Percentiles rank a stretch among this genome's conserved stretches.
Evolutionary conservation across 2,329 filamentous ascomycete genomes (phyloP).

Genomic region (Alternaria gansuensis): DNA sequence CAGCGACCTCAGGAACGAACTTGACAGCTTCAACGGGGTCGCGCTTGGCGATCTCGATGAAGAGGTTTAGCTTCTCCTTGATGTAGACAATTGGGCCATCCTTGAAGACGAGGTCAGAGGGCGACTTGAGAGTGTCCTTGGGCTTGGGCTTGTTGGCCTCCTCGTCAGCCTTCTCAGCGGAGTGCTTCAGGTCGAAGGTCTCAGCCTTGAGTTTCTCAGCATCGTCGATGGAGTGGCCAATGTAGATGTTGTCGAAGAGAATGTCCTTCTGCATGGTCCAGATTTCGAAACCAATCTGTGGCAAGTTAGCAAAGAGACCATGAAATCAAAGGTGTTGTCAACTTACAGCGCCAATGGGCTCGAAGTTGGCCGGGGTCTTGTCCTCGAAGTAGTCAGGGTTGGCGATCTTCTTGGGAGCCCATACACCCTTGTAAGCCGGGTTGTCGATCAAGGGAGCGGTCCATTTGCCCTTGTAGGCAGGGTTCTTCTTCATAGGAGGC

Average conservation of each 20-base stretch:
- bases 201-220: slow-evolving; percentile 88
- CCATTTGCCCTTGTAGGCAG: slow-evolving; percentile 99
- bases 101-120: slow-evolving; percentile 82
- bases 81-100: slow-evolving; percentile 89
- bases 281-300: slow-evolving; percentile 94
- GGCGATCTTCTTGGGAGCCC: slow-evolving; percentile 93
- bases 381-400: slow-evolving; percentile 98
- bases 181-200: slow-evolving; percentile 88
- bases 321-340: slow-evolving; percentile 10
- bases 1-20: slow-evolving; percentile 91
- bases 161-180: slow-evolving; percentile 81
- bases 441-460: slow-evolving; percentile 91
- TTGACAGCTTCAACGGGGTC: slow-evolving; percentile 86
- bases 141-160: slow-evolving; percentile 82
- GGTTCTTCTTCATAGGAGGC: slow-evolving; percentile 92
- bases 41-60: slow-evolving; percentile 82
- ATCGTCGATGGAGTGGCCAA: slow-evolving; percentile 94
- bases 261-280: slow-evolving; percentile 99
- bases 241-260: slow-evolving; percentile 99
- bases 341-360: slow-evolving; percentile 96
- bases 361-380: slow-evolving; percentile 94
- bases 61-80: slow-evolving; percentile 92
- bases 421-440: slow-evolving; percentile 95
- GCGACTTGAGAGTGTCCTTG: slow-evolving; percentile 70
- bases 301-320: slow-evolving; percentile 21